Evolutionary conservation across 2,329 filamentous ascomycete genomes (phyloP), one percentile per base, ranked within the genome.

Genomic region (Leptosphaerulina australis): DNA sequence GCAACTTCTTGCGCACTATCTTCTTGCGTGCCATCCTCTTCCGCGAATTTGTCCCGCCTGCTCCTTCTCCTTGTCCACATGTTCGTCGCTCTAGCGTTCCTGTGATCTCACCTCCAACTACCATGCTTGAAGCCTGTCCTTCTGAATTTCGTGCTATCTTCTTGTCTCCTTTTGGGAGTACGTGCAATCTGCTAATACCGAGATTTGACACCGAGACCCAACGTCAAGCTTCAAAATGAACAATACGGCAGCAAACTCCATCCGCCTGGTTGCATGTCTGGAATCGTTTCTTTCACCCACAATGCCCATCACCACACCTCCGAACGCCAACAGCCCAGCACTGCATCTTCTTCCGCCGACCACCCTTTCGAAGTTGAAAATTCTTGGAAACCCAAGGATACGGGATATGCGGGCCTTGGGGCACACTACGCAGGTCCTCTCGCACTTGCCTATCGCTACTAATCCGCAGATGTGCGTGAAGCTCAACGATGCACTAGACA

Each of bases 211-310:
- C 28, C 17, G 12, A 18, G 36, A 26, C 37, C 35, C 34, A 17
- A 20, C 21, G n/a, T n/a, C n/a, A n/a, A n/a, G n/a, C n/a, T n/a
- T n/a, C 41, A 36, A 12, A 21, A 56, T 53, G 48, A 36, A 15
- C 38, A 55, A 17, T 15, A 43, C 51, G 20, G 41, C 35, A 21
- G 35, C 50, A 14, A 22, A 31, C 21, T 10, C 29, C 12, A n/a
- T 51, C 17, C 51, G 57, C 22, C 53, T 64, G 4, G 58, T 68
- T 53, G 64, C 64, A n/a, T 59, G 58, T 14, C 49, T 66, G 26
- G 64, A 68, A 49, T 67, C 58, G 30, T 64, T 63, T 48, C 54
- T 68, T 24, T 53, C 50, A 9, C 62, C 56, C 11, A 48, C 55
- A 12, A 11, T 57, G 1, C 31, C 47, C 18, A 41, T 55, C 28